Evolutionary conservation across 2,329 filamentous ascomycete species (phyloP), one percentile per base, ranked within the genome.

Genomic region (Sporothrix curviconia): DNA sequence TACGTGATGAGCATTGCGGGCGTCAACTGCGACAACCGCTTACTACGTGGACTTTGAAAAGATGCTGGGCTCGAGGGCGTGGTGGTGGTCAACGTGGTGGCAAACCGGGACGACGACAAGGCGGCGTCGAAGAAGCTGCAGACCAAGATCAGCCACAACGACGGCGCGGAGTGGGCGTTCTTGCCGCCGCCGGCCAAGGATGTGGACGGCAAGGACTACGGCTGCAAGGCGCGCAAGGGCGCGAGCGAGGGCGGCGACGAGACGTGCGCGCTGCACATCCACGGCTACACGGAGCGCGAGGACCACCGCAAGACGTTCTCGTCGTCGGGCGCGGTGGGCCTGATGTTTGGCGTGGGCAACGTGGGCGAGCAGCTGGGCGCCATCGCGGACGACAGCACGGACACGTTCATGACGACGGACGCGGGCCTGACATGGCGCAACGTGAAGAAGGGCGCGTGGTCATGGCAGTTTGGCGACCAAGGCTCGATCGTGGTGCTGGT

Each of bases 1-100:
- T 99, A 96, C 67, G 89, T 96, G 12, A 76, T 95, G 62, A 95
- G 89, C 70, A 78, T 94, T 24, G 77, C 82, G 50, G 83, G 83
- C 19, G 90, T 97, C 67, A 96, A 97, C 71, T 83, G 90, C 64
- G 85, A 96, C 67, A 75, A 79, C 12, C 65, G 70, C 2, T n/a
- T 91, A 86, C 43, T 96, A 86, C 66, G 92, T 96, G 44, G 94
- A 99, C 69, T 99, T 95, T 71, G 94, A 99, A 70, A 96, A 95
- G 75, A 90, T 96, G 77, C 82, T 89, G 49, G 91, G 91, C 78
- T 99, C 14, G 92, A 99, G 71, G 94, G 94, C 43, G 90, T 99
- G 52, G 84, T 86, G 15, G 71, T 99, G 62, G 89, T 91, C 67
- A 99, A 99, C 66, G 76, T 89, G 7, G 90, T 99, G 17, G 78